A percentile compares a stretch with the other conserved stretches of the same genome.
Evolutionary conservation across 2,329 filamentous ascomycete genomes (phyloP).

Genomic region (Cyphellophora europaea): DNA sequence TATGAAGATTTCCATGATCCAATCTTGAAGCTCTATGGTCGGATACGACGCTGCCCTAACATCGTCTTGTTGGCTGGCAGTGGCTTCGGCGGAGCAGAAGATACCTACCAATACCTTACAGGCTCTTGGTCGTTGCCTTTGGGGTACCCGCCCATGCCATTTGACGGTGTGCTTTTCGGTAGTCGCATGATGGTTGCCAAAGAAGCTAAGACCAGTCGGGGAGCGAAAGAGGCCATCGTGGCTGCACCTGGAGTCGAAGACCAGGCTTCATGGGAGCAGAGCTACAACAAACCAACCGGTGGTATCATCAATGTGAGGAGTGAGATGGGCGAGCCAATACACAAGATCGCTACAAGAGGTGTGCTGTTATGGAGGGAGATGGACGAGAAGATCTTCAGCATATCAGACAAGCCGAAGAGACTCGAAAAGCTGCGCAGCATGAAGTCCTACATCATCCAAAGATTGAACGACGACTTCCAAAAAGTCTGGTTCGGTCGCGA

Average conservation of each 20-base stretch:
- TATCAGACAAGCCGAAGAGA: slow-evolving; percentile 10
- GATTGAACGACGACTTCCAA: slow-evolving; percentile 39
- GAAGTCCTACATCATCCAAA: slow-evolving; percentile 35
- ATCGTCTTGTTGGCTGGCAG: slow-evolving; percentile 38
- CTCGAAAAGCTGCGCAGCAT: slow-evolving; percentile 30
- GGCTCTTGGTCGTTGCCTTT: slow-evolving; percentile 35
- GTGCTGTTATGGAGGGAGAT: slow-evolving; percentile 29
- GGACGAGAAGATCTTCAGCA: slow-evolving; percentile 24
- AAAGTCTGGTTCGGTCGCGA: slow-evolving; percentile 41
- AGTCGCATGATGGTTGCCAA: slow-evolving; percentile 40
- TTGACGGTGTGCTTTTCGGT: slow-evolving; percentile 37
- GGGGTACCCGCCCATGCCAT: slow-evolving; percentile 38
- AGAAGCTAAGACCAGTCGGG: slow-evolving; percentile 34
- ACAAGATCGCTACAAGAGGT: slow-evolving; percentile 29
- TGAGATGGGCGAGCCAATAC: slow-evolving; percentile 32
- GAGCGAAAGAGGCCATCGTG: slow-evolving; percentile 36
- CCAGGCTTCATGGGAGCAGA: slow-evolving; percentile 36
- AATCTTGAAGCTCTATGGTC: slow-evolving; percentile 36
- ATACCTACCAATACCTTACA: slow-evolving; percentile 38
- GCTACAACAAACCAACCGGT: slow-evolving; percentile 28
- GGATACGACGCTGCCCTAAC: slow-evolving; percentile 36
- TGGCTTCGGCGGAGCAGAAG: slow-evolving; percentile 38
- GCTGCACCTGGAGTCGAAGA: slow-evolving; percentile 34
- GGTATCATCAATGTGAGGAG: slow-evolving; percentile 22
- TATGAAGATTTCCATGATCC: slow-evolving; percentile 43